Percentiles rank a stretch among this genome's conserved stretches.
Conservation (phyloP, 1,284 basidiomycete genomes). For the Chalciporus sp. region DNA sequence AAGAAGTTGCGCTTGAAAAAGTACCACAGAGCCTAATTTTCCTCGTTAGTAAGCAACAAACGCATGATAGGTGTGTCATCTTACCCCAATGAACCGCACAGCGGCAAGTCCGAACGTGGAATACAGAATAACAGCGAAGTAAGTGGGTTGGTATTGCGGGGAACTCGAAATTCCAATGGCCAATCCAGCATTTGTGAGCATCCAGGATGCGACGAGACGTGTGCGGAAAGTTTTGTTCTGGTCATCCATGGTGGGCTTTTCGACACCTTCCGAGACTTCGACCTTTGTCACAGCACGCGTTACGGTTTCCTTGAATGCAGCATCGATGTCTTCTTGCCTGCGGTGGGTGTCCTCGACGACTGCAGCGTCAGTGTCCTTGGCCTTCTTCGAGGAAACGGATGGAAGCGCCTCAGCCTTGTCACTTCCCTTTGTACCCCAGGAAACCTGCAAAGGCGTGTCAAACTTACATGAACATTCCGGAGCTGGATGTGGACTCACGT, state of each 20-base stretch:
- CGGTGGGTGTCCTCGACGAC: constrained; percentile 84
- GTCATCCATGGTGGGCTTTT: constrained; percentile 90
- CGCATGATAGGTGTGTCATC: constrained; percentile 35
- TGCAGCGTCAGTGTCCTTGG: constrained; percentile 71
- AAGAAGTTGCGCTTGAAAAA: constrained; percentile 84
- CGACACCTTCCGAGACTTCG: constrained; percentile 65
- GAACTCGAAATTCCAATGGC: constrained; percentile 73
- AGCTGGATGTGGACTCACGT: constrained; percentile 50
- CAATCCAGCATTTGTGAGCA: constrained; percentile 79
- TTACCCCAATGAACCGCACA: constrained; percentile 82
- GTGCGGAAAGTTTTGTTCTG: constrained; percentile 95
- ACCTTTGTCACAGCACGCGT: constrained; percentile 88
- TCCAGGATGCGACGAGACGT: constrained; percentile 84
- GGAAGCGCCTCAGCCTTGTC: constrained; percentile 96
- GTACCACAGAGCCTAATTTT: constrained; percentile 72
- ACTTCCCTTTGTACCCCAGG: constrained; percentile 95
- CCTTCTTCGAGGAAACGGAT: constrained; percentile 83
- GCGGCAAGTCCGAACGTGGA: constrained; percentile 83
- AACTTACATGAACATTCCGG: not conserved
- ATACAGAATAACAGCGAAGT: constrained; percentile 87
- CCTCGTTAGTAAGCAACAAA: constrained; percentile 13
- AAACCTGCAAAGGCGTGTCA: constrained; percentile 52
- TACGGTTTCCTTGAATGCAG: constrained; percentile 91
- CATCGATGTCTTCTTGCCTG: constrained; percentile 87
- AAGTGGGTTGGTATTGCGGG: constrained; percentile 42